phyloP scores from a whole-genome alignment of 1,284 basidiomycete species.

The Hymenochaete sp. region DNA sequence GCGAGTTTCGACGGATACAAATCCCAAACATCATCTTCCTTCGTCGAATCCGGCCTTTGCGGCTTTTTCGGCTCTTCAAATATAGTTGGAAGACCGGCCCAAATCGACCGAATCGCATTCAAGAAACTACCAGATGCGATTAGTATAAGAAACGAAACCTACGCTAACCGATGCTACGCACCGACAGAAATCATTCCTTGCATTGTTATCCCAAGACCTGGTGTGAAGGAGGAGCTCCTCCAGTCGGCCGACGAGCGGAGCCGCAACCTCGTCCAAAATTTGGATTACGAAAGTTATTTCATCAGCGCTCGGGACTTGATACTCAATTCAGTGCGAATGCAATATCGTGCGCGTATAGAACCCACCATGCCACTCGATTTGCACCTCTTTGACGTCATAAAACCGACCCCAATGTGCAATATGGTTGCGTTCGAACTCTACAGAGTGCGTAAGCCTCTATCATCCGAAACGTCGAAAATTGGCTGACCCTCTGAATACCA shows the following conservation, averaged over 20 bases:
- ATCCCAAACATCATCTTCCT: constrained; percentile 58
- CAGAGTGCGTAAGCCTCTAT: constrained; percentile 7
- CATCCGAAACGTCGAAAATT: constrained; percentile 5
- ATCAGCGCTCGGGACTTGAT: constrained; percentile 52
- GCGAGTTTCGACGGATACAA: constrained; percentile 47
- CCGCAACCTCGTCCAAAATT: constrained; percentile 62
- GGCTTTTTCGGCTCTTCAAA: constrained; percentile 52
- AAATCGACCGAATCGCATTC: constrained; percentile 54
- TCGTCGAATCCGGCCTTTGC: constrained; percentile 48
- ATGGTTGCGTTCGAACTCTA: constrained; percentile 68
- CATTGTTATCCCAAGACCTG: constrained; percentile 58
- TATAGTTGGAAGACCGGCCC: constrained; percentile 66
- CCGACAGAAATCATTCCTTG: constrained; percentile 93
- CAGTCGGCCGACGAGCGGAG: constrained; percentile 61
- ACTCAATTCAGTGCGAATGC: neutral
- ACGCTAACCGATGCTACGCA: constrained; percentile 28
- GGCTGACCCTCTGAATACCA: constrained; percentile 67
- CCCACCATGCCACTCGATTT: constrained; percentile 82
- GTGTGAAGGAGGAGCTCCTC: constrained; percentile 54
- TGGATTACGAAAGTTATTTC: constrained; percentile 83
- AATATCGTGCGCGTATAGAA: neutral
- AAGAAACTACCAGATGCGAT: constrained; percentile 40
- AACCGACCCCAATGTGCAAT: constrained; percentile 79
- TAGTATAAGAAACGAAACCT: constrained; percentile 1
- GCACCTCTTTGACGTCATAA: constrained; percentile 73